Percentiles rank a stretch among this genome's conserved stretches.
phyloP scores from a whole-genome alignment of 1,284 basidiomycete species.

The Cyathus olla region DNA sequence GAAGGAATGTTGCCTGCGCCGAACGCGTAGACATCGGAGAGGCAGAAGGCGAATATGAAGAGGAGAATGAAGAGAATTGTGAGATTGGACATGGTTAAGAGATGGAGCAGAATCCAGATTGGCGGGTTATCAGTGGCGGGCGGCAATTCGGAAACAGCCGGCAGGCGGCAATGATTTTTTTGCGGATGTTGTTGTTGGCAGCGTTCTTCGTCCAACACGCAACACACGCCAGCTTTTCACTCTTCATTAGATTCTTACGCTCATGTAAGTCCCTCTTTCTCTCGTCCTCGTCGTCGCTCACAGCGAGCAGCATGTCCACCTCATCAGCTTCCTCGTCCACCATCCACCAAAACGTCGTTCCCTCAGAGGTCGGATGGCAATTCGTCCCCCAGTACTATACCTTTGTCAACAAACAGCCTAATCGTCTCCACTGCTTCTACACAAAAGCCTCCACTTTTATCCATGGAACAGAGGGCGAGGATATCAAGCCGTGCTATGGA shows the following conservation, averaged over 20 bases:
- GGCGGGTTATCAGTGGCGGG: too few species aligned
- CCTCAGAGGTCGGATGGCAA: slow-evolving; percentile 95
- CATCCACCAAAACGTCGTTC: slow-evolving; percentile 71
- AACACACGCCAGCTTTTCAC: too few species aligned
- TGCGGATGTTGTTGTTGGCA: slow-evolving; percentile 13
- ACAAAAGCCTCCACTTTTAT: slow-evolving; percentile 98
- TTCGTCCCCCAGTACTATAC: slow-evolving; percentile 98
- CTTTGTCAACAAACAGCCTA: slow-evolving; percentile 97
- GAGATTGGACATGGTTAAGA: slow-evolving; percentile 24
- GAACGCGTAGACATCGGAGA: slow-evolving; percentile 74
- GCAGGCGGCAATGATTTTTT: slow-evolving; percentile 13
- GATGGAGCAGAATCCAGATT: too few species aligned
- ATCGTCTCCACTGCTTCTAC: slow-evolving; percentile 99
- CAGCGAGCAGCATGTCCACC: slow-evolving; percentile 45
- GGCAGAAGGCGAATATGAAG: slow-evolving; percentile 66
- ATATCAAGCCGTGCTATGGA: slow-evolving; percentile 87
- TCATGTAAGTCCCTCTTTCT: slow-evolving; percentile 32
- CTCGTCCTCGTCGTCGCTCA: not conserved
- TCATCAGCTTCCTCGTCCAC: slow-evolving; percentile 35
- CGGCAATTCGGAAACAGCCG: slow-evolving; percentile 2
- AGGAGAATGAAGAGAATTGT: slow-evolving; percentile 59
- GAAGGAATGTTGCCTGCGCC: slow-evolving; percentile 84
- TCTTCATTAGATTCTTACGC: slow-evolving; percentile 35
- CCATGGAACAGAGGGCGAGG: slow-evolving; percentile 96
- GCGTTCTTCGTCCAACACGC: slow-evolving; percentile 27